Conservation (phyloP, 2,329 filamentous ascomycete species). For the Byssoonygena ceratinophila region DNA sequence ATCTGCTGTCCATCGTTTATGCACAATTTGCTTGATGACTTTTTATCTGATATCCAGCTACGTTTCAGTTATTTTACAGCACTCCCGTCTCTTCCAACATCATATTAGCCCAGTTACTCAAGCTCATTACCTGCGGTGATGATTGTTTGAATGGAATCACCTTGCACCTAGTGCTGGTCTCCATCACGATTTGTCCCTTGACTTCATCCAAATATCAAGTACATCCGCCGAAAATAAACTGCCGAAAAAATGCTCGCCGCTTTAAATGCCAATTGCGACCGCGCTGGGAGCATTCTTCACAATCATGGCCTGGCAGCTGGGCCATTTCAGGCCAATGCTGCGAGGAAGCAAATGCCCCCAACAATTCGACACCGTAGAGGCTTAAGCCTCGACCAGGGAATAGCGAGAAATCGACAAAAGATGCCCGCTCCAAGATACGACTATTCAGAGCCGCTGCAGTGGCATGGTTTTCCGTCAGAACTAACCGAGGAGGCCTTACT, state of each 20-base stretch:
- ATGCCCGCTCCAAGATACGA: constrained; percentile 24
- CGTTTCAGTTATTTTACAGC: neutral
- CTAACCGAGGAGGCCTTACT: constrained; percentile 23
- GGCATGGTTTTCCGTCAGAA: constrained; percentile 27
- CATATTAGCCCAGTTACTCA: too few relatives aligned
- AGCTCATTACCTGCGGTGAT: neutral
- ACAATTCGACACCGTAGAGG: constrained; percentile 61
- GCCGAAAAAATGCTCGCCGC: constrained; percentile 5
- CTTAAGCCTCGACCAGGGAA: constrained; percentile 63
- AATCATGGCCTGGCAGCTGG: neutral
- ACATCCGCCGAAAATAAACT: neutral
- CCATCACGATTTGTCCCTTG: neutral
- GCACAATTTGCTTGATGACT: neutral
- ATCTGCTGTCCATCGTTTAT: neutral
- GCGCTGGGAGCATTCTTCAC: neutral
- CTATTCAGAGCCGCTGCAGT: constrained; percentile 39
- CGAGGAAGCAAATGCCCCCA: constrained; percentile 15
- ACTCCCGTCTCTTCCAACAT: neutral
- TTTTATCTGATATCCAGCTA: neutral
- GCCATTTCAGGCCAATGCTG: constrained; percentile 18
- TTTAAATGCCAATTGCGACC: constrained; percentile 6
- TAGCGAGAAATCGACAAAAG: constrained; percentile 12
- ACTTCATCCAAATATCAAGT: neutral
- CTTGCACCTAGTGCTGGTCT: neutral
- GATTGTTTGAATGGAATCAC: neutral